Percentiles rank a stretch among this genome's conserved stretches.
Conservation (phyloP, 2,329 filamentous ascomycete genomes). For the Fusarium napiforme region DNA sequence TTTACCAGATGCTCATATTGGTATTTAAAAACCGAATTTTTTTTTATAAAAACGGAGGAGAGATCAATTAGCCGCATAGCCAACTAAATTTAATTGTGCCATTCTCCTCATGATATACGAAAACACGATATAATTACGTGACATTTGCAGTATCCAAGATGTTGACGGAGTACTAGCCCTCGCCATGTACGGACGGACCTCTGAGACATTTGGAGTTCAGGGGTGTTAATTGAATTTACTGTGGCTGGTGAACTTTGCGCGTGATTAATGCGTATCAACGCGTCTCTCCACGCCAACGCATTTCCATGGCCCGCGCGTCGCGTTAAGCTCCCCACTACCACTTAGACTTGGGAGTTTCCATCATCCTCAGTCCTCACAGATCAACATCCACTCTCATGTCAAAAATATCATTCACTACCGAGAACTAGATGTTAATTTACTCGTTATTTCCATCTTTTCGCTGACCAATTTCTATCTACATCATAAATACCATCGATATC, state of each 20-base stretch:
- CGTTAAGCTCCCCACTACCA: slow-evolving; percentile 47
- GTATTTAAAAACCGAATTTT: slow-evolving; percentile 1
- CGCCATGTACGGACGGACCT: too few species aligned
- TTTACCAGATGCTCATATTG: slow-evolving; percentile 22
- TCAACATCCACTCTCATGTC: slow-evolving; percentile 15
- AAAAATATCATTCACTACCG: slow-evolving; percentile 1
- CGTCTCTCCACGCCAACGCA: slow-evolving; percentile 42
- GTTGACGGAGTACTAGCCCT: background rate
- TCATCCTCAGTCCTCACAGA: background rate
- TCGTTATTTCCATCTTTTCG: background rate
- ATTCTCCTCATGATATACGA: slow-evolving; percentile 25
- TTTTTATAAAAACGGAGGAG: slow-evolving; percentile 27
- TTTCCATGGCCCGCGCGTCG: slow-evolving; percentile 44
- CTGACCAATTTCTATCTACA: background rate
- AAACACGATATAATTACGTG: background rate
- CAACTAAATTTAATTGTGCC: slow-evolving; percentile 39
- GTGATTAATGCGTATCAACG: slow-evolving; percentile 39
- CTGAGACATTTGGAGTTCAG: background rate
- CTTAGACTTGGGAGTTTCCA: slow-evolving; percentile 25
- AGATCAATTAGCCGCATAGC: slow-evolving; percentile 30
- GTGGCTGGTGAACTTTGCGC: slow-evolving; percentile 13
- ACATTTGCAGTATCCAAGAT: background rate
- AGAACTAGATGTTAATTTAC: background rate
- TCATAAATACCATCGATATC: background rate
- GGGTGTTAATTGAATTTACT: slow-evolving; percentile 9